Conservation (phyloP, 495 filamentous ascomycete genomes). For the Podospora comata region DNA sequence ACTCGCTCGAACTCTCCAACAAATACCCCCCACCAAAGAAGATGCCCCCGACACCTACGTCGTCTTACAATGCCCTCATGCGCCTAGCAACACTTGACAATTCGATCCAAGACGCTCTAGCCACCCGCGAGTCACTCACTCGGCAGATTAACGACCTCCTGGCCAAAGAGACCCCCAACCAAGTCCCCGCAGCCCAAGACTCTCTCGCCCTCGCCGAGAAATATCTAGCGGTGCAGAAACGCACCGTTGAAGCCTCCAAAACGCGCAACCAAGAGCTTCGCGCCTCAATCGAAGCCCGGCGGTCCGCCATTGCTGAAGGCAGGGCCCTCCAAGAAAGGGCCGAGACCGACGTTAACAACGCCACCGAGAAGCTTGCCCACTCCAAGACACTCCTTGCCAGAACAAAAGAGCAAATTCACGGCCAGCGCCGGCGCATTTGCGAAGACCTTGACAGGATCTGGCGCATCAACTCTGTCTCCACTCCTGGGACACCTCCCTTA, state of each 20-base stretch:
- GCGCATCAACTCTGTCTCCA: conserved; percentile 61
- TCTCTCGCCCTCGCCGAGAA: conserved; percentile 54
- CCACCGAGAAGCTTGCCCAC: conserved; percentile 56
- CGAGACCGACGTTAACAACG: conserved; percentile 51
- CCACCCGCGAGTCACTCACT: conserved; percentile 69
- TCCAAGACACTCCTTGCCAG: conserved; percentile 52
- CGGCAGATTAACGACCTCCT: conserved; percentile 75
- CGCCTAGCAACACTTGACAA: conserved; percentile 83
- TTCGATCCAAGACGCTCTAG: conserved; percentile 86
- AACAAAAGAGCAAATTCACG: conserved; percentile 62
- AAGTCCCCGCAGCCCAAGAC: conserved; percentile 64
- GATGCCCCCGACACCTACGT: conserved; percentile 51
- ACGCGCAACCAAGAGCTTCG: conserved; percentile 61
- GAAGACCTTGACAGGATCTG: conserved; percentile 77
- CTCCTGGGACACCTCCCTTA: conserved; percentile 51
- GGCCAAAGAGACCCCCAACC: conserved; percentile 43
- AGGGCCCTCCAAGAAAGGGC: conserved; percentile 56
- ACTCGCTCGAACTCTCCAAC: conserved; percentile 57
- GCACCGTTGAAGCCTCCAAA: conserved; percentile 56
- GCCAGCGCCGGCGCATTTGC: conserved; percentile 81
- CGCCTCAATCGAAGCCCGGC: conserved; percentile 61
- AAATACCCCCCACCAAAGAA: conserved; percentile 47
- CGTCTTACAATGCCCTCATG: conserved; percentile 90
- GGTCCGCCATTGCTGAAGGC: conserved; percentile 63
- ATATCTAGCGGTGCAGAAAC: conserved; percentile 61